Percentiles rank a stretch among this genome's conserved stretches.
Evolutionary conservation across 257 asterid genomes (phyloP).

Genomic region (Scutellaria galericulata): DNA sequence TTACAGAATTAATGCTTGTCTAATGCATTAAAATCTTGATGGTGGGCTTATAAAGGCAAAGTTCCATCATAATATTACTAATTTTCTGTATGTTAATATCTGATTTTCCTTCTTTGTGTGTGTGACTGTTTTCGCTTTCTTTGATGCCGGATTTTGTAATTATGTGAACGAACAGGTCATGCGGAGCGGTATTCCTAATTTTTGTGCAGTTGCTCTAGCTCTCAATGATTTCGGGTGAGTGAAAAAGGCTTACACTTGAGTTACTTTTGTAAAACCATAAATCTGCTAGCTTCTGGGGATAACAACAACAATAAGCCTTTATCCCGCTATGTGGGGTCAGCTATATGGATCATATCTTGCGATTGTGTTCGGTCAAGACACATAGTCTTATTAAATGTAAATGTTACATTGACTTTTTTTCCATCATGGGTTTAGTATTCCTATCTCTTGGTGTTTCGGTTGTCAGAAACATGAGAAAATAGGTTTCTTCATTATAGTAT

Average conservation of each 20-base stretch:
- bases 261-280: conserved; percentile 24
- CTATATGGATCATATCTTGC: too few relatives aligned
- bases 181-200: conserved; percentile 94
- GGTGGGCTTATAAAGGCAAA: not conserved
- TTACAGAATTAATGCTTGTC: not conserved
- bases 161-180: conserved; percentile 66
- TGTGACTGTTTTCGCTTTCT: not conserved
- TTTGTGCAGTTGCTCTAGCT: conserved; percentile 97
- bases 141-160: conserved; percentile 28
- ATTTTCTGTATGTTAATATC: conserved; percentile 27
- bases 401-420: not conserved
- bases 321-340: too few relatives aligned
- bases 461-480: conserved; percentile 2
- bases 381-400: too few relatives aligned
- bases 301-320: not conserved
- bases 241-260: conserved; percentile 30
- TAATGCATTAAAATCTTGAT: conserved; percentile 15
- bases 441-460: not conserved
- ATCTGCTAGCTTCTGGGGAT: conserved; percentile 21
- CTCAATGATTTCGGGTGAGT: conserved; percentile 92
- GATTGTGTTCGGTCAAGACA: too few relatives aligned
- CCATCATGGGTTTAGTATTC: not conserved
- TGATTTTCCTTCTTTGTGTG: not conserved
- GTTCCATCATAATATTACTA: conserved; percentile 25
- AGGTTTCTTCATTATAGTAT: not conserved